Evolutionary conservation across 2,329 filamentous ascomycete species (phyloP).

Genomic region (Karstenula rhodostoma): DNA sequence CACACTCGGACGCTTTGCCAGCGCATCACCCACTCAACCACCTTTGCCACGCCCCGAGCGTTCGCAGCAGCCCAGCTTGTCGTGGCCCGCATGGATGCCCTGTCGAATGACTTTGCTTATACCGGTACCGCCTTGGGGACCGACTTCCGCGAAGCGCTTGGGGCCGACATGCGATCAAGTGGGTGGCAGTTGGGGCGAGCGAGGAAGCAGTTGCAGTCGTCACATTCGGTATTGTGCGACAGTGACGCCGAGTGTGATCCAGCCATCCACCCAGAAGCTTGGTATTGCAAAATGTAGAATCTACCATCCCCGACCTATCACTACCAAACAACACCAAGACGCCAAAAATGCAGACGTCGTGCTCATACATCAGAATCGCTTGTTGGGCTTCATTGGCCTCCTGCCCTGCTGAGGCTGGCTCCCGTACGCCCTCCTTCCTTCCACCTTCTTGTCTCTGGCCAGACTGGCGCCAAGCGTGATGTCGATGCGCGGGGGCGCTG

Average conservation of each 20-base stretch:
- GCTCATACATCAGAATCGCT: conserved; percentile 24
- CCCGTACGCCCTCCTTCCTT: conserved; percentile 75
- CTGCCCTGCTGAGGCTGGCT: conserved; percentile 75
- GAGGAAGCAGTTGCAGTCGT: not conserved
- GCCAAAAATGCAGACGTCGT: not conserved
- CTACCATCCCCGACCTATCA: not conserved
- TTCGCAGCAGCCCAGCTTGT: conserved; percentile 20
- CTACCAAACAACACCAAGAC: not conserved
- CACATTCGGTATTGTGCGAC: conserved; percentile 17
- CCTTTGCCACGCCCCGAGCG: conserved; percentile 10
- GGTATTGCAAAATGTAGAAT: not conserved
- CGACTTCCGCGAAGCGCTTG: not conserved
- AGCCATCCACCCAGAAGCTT: not conserved
- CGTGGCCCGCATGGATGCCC: conserved; percentile 11
- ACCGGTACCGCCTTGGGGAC: conserved; percentile 1
- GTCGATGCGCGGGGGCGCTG: conserved; percentile 78
- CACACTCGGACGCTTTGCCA: conserved; percentile 29
- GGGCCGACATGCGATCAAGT: conserved; percentile 25
- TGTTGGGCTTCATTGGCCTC: conserved; percentile 62
- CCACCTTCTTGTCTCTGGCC: conserved; percentile 72
- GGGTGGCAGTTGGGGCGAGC: conserved; percentile 26
- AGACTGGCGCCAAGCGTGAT: conserved; percentile 80
- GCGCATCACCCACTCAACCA: conserved; percentile 36
- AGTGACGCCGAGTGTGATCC: not conserved
- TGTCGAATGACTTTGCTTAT: conserved; percentile 24